Base-by-base conservation (phyloP, 495 filamentous ascomycete genomes). In the Hypoxylon rickii region DNA sequence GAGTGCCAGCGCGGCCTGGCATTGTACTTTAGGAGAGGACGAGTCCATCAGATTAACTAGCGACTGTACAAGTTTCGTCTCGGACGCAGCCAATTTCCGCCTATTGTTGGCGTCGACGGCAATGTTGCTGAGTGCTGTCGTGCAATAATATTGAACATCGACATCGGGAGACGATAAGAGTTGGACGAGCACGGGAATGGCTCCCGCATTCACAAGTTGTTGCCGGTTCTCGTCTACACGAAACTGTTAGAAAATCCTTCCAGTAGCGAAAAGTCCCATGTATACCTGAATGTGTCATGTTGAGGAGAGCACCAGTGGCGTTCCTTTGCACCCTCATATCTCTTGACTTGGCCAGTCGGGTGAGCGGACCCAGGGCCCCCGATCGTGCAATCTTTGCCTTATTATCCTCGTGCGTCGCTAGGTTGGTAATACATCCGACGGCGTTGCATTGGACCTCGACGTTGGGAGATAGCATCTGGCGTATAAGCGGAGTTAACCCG, bases 381-480 rank as follows among this genome's bases (percentile, higher is more conserved):
- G 95, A 97, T 38, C 90, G 85, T 58, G 94, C 95, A 65, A 98
- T 98, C 74, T 95, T 97, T 34, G 95, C 90, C 77, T 98, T 98
- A 74, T 98, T 98, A 47, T 97, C 94, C 73, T 98, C 94, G 65
- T 98, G 94, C 1, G 94, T 98, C 52, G 94, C 94, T 21, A 98
- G 73, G 67, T 98, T 98, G 3, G 94, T 98, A 64, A 98, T 97
- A 75, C 94, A 98, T 34, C 94, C 94, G 42, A 98, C 94, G 26
- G 94, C 94, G 69, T 98, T 98, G 81, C 94, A 98, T 71, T 97
- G 94, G 24, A 98, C 94, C 72, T 98, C 94, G 56, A 98, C 94
- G 63, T 98, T 98, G n/a, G 87, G 84, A 33, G 93, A 97, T 79
- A 91, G 91, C 94, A 98, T 98, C 73, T 97, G 95, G 40, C 89